Evolutionary conservation across 139 green algal species (phyloP).

Genomic region (Auxenochlorella pyrenoidosa): DNA sequence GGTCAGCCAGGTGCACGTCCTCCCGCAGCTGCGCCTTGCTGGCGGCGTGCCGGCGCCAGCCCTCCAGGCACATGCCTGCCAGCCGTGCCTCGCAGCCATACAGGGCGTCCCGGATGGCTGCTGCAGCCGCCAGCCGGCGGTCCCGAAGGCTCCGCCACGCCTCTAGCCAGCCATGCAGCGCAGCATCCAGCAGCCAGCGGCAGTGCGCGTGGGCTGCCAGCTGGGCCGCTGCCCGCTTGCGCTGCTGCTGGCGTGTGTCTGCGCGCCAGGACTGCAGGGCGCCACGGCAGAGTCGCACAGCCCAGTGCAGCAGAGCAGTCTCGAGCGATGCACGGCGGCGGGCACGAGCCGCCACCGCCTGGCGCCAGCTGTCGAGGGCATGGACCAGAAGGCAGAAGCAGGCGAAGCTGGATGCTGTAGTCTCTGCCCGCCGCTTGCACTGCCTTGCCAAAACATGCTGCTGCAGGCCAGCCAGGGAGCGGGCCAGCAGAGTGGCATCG

Average conservation of each 20-base stretch:
- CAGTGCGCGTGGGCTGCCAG: neutral
- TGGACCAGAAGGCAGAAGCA: neutral
- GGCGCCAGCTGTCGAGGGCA: conserved; percentile 4
- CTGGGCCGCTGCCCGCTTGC: neutral
- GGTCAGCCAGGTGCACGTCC: neutral
- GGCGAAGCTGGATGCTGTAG: neutral
- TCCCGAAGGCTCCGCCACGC: neutral
- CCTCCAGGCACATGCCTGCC: conserved; percentile 18
- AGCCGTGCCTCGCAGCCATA: conserved; percentile 1
- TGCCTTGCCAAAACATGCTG: too few relatives aligned
- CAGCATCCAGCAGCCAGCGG: neutral
- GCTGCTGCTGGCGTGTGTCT: neutral
- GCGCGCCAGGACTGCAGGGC: neutral
- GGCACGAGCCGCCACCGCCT: neutral
- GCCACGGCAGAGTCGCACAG: neutral
- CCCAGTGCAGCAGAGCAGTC: conserved; percentile 16
- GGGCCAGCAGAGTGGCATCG: neutral
- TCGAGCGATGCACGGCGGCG: neutral
- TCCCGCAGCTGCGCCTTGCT: neutral
- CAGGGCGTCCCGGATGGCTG: conserved; percentile 5
- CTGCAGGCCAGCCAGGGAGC: neutral
- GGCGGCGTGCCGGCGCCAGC: neutral
- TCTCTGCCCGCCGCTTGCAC: neutral
- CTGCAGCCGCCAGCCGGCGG: neutral
- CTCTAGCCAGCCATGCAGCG: neutral